Evolutionary conservation across 2,329 filamentous ascomycete genomes (phyloP), one percentile per base, ranked within the genome.

Genomic region (Diatrype stigma): DNA sequence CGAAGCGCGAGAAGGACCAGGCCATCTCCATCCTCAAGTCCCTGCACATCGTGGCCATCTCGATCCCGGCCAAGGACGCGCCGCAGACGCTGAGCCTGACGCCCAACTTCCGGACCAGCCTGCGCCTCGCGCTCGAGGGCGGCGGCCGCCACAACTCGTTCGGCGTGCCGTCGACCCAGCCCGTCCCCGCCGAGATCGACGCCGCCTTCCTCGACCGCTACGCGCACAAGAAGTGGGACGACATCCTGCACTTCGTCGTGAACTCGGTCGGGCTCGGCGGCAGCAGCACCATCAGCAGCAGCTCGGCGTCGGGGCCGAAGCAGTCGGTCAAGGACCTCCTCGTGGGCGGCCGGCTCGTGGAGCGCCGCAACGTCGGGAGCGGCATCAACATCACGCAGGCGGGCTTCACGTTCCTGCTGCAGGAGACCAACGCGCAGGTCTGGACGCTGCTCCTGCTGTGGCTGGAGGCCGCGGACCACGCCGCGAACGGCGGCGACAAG

Each of bases 391-490:
- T 99, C 62, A 99, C 94, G 0, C 86, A 96, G 65, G 85, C 89
- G 2, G 94, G 94, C 7, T 99, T 99, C 67, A 92, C 90, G 0
- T 99, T 99, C 64, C 77, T 99, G 51, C 77, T 99, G 8, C 93
- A 97, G 63, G 93, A 96, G 65, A 87, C 93, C 52, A 97, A 96
- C 67, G 91, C 93, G 0, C 94, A 99, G 69, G 91, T 99, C 34
- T 99, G 94, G 94, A 94, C 91, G 23, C 77, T 99, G 45, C 78
- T 99, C 34, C 86, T 99, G 28, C 85, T 96, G 30, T 99, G 96
- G 78, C 84, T 99, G 47, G 89, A 95, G 59, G 88, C 90, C 54
- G 87, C 88, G 42, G 86, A 90, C 60, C 75, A 60, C 19, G 58
- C 60, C 45, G 71, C 68, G 14, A 68, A 70, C 46, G 67, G 68